These are phyloP conservation scores for Tulasnella sp. DNA, from an alignment of 768 basidiomycete species.

Conservation along the genomic window DNA sequence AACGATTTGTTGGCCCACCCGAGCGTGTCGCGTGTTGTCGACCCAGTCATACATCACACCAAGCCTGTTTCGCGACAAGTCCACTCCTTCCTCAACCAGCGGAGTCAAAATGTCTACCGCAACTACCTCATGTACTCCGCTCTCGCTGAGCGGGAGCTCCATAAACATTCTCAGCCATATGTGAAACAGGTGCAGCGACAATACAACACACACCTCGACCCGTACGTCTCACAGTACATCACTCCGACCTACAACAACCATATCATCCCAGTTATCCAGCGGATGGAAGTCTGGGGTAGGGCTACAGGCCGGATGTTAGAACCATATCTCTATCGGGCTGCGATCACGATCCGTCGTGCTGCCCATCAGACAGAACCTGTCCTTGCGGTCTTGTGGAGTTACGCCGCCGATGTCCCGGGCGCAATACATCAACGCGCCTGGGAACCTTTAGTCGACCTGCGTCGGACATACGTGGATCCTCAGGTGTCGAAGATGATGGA, in stretches of 20 bases:
- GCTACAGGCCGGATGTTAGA: neutral
- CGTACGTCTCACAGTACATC: conserved; percentile 5
- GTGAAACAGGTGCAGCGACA: conserved; percentile 1
- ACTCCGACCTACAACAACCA: neutral
- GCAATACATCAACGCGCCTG: neutral
- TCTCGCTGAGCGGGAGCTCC: neutral
- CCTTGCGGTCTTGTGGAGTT: neutral
- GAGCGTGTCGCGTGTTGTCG: neutral
- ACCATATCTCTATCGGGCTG: conserved; percentile 6
- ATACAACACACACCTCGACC: neutral
- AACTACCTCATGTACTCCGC: neutral
- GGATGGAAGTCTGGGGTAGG: neutral
- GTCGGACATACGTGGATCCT: conserved; percentile 15
- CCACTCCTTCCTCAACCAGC: neutral
- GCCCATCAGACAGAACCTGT: neutral
- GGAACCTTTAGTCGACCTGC: conserved; percentile 14
- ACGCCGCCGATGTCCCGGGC: conserved; percentile 1
- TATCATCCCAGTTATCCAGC: neutral
- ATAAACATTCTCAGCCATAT: conserved; percentile 3
- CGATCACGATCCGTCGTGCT: neutral
- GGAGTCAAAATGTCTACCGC: neutral
- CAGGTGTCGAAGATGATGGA: conserved; percentile 17
- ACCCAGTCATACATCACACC: neutral
- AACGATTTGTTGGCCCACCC: neutral
- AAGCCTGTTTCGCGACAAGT: neutral